A percentile compares a stretch with the other conserved stretches of the same genome.
phyloP scores from a whole-genome alignment of 2,329 filamentous ascomycete species.

The Verticillium isaacii region DNA sequence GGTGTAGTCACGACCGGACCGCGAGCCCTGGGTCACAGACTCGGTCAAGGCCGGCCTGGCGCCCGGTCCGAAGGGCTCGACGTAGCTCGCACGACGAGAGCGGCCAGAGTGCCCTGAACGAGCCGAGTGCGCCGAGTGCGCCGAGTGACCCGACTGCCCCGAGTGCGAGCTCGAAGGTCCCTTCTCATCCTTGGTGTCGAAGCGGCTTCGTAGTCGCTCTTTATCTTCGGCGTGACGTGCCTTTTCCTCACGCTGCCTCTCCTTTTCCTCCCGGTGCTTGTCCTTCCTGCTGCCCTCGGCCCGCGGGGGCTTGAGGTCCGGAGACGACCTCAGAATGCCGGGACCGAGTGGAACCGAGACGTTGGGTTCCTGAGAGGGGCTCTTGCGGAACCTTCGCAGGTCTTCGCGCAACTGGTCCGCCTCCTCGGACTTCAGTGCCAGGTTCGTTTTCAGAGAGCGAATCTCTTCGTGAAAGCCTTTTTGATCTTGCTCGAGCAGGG shows the following conservation, averaged over 20 bases:
- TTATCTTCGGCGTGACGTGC: constrained; percentile 25
- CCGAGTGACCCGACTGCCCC: constrained; percentile 2
- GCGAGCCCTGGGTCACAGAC: background rate
- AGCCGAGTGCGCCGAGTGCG: background rate
- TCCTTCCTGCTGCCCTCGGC: constrained; percentile 17
- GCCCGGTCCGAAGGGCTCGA: constrained; percentile 9
- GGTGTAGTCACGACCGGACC: background rate
- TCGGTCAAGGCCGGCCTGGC: background rate
- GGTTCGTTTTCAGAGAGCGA: constrained; percentile 3
- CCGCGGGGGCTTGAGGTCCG: constrained; percentile 13
- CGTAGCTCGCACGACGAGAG: constrained; percentile 24
- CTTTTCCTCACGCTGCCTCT: constrained; percentile 17
- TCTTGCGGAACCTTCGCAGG: constrained; percentile 5
- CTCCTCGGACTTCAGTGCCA: constrained; percentile 20
- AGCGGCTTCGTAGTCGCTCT: constrained; percentile 30
- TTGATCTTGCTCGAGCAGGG: constrained; percentile 30
- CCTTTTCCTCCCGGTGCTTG: constrained; percentile 15
- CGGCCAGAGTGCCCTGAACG: constrained; percentile 4
- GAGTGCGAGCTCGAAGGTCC: constrained; percentile 15
- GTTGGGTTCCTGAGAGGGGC: constrained; percentile 14
- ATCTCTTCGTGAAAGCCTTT: constrained; percentile 20
- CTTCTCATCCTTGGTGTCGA: constrained; percentile 24
- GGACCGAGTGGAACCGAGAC: constrained; percentile 15
- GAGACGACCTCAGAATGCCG: constrained; percentile 16
- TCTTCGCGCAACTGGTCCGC: constrained; percentile 13